These are phyloP conservation scores for Rubroboletus pulcherrimus DNA, from an alignment of 768 basidiomycete species.

Conservation along the genomic window DNA sequence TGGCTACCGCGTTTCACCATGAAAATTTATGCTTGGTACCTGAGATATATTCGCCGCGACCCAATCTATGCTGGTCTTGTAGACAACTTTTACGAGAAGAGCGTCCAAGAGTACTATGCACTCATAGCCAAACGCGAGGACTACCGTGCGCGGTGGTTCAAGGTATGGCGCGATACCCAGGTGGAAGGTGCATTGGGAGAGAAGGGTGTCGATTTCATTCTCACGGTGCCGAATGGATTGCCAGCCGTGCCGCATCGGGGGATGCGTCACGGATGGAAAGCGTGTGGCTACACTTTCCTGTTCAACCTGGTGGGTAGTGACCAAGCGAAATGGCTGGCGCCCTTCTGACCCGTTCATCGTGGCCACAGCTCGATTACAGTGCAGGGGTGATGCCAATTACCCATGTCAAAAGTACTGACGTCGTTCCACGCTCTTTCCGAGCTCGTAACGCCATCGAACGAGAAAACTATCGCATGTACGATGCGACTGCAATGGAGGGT, in stretches of 20 bases:
- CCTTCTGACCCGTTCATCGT: neutral
- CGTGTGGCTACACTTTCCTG: slow-evolving; percentile 60
- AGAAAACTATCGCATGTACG: slow-evolving; percentile 40
- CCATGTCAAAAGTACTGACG: slow-evolving; percentile 36
- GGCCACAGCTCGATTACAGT: slow-evolving; percentile 39
- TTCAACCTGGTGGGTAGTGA: slow-evolving; percentile 55
- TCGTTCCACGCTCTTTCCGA: slow-evolving; percentile 20
- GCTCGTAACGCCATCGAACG: slow-evolving; percentile 37
- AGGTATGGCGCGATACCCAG: slow-evolving; percentile 28
- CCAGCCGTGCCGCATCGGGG: slow-evolving; percentile 55
- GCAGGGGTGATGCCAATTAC: slow-evolving; percentile 46
- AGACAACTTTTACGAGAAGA: slow-evolving; percentile 46
- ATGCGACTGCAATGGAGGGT: slow-evolving; percentile 39
- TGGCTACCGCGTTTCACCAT: slow-evolving; percentile 46
- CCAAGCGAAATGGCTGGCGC: neutral
- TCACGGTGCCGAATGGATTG: slow-evolving; percentile 59
- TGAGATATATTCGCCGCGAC: slow-evolving; percentile 50
- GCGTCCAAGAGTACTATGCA: slow-evolving; percentile 46
- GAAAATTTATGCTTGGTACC: slow-evolving; percentile 47
- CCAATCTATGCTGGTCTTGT: slow-evolving; percentile 51
- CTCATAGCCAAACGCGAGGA: slow-evolving; percentile 44
- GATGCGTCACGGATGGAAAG: slow-evolving; percentile 52
- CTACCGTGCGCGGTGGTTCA: slow-evolving; percentile 41
- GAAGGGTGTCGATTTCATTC: slow-evolving; percentile 56
- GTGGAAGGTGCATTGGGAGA: slow-evolving; percentile 27